Evolutionary conservation across 345 rosid species (phyloP).

Genomic region (Carallia brachiata): DNA sequence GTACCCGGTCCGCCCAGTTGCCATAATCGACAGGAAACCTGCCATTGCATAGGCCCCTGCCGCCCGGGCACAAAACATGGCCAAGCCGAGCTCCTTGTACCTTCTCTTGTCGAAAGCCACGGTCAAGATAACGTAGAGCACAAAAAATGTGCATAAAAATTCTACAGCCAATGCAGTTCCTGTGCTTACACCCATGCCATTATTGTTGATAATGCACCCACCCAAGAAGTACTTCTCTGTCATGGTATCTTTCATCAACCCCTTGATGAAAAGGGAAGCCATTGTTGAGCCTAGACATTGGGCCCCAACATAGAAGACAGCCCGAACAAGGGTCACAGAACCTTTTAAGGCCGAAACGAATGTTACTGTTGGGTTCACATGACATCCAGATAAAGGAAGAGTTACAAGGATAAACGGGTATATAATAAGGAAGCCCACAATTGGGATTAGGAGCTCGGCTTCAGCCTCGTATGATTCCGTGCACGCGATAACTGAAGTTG

Average conservation of each 20-base stretch:
- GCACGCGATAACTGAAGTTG: not conserved
- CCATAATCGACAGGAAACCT: not conserved
- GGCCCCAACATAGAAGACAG: not conserved
- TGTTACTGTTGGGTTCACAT: not conserved
- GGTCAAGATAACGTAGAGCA: not conserved
- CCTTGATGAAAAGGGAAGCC: not conserved
- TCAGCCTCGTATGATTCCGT: not conserved
- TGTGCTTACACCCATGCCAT: not conserved
- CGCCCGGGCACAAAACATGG: not conserved
- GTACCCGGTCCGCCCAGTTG: constrained; percentile 29
- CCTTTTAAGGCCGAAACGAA: not conserved
- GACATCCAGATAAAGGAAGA: not conserved
- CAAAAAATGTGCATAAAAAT: not conserved
- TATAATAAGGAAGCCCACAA: not conserved
- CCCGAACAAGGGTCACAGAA: not conserved
- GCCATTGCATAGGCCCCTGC: not conserved
- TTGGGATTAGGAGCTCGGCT: not conserved
- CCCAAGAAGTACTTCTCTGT: not conserved
- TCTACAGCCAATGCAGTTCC: not conserved
- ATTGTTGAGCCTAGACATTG: not conserved
- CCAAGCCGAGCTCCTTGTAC: not conserved
- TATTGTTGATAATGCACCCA: not conserved
- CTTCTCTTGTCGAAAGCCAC: not conserved
- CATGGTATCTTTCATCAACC: not conserved
- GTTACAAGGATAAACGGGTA: not conserved